A percentile compares a stretch with the other conserved stretches of the same genome.
Conservation (phyloP, 345 rosid species). For the Salix suchowensis region DNA sequence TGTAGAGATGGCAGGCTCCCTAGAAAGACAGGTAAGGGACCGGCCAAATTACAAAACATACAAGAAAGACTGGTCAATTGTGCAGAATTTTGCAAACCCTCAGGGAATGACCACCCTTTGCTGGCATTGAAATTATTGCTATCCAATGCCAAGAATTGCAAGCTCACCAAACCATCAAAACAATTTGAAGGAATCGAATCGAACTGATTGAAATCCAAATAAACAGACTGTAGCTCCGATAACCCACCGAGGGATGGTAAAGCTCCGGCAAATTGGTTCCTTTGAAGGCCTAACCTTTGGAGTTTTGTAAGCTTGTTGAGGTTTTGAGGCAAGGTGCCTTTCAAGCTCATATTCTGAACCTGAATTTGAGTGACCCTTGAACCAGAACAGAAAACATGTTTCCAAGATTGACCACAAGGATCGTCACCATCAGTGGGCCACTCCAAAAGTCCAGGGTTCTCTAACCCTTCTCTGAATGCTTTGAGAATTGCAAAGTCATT, state of each 20-base stretch:
- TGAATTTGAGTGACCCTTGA: conserved; percentile 59
- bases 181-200: conserved; percentile 60
- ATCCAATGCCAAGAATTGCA: conserved; percentile 62
- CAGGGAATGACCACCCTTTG: conserved; percentile 64
- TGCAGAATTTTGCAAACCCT: conserved; percentile 39
- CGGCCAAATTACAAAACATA: conserved; percentile 59
- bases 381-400: conserved; percentile 45
- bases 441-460: conserved; percentile 55
- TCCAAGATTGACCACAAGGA: conserved; percentile 68
- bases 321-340: conserved; percentile 58
- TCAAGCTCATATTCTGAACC: conserved; percentile 50
- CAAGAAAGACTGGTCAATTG: conserved; percentile 59
- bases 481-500: conserved; percentile 48
- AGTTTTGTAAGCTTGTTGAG: conserved; percentile 55
- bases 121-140: conserved; percentile 46
- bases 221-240: conserved; percentile 42
- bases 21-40: conserved; percentile 61
- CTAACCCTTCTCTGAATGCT: conserved; percentile 53
- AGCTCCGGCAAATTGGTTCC: conserved; percentile 52
- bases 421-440: conserved; percentile 65
- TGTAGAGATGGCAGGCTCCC: conserved; percentile 48
- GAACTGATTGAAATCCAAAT: conserved; percentile 53
- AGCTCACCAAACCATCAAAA: conserved; percentile 43
- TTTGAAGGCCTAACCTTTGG: conserved; percentile 53
- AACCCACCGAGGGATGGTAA: conserved; percentile 59